Evolutionary conservation across 257 asterid species (phyloP).

Genomic region (Nicotiana benthamiana): DNA sequence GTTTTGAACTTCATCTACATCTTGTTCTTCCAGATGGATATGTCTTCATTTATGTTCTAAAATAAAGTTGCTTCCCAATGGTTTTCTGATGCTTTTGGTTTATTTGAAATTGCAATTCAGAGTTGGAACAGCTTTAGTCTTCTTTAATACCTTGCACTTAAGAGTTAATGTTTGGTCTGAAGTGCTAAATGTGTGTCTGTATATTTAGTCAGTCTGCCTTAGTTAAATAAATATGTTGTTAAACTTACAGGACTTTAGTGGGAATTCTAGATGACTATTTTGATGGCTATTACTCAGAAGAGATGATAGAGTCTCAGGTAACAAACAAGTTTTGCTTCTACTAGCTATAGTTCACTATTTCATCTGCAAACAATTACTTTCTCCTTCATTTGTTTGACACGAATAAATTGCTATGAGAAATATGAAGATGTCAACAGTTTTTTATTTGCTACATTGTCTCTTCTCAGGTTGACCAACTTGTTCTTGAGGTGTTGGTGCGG

Average conservation of each 20-base stretch:
- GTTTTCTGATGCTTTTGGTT: not conserved
- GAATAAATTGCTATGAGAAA: not conserved
- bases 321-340: slow-evolving; percentile 1
- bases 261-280: slow-evolving; percentile 94
- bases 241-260: slow-evolving; percentile 71
- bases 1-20: slow-evolving; percentile 21
- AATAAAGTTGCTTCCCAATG: not conserved
- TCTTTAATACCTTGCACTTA: slow-evolving; percentile 3
- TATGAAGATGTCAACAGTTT: slow-evolving; percentile 11
- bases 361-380: not conserved
- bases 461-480: slow-evolving; percentile 86
- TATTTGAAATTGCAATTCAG: not conserved
- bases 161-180: not conserved
- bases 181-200: not conserved
- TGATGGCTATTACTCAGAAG: slow-evolving; percentile 94
- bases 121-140: not conserved
- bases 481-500: slow-evolving; percentile 86
- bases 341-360: not conserved
- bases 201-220: not conserved
- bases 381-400: not conserved
- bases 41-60: not conserved
- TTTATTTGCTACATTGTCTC: slow-evolving; percentile 14
- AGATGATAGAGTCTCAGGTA: slow-evolving; percentile 97
- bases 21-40: slow-evolving; percentile 4
- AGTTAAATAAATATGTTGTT: not conserved